Evolutionary conservation across 805 yeast genomes (phyloP).

Genomic region (Saccharomycopsis vini): DNA sequence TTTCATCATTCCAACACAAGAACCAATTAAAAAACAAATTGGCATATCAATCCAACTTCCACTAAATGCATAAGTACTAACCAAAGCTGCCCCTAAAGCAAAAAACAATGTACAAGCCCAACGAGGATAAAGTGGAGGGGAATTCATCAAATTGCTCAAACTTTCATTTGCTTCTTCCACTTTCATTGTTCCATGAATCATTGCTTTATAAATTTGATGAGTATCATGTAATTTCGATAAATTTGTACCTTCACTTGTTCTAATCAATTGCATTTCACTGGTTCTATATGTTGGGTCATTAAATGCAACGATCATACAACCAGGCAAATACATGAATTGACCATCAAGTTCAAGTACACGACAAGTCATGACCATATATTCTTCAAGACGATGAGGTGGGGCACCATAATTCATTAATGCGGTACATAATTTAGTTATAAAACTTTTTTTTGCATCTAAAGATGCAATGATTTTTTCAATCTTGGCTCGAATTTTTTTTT

Average conservation of each 20-base stretch:
- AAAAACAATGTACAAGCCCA: constrained; percentile 74
- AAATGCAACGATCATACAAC: constrained; percentile 89
- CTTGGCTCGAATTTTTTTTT: constrained; percentile 42
- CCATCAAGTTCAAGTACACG: constrained; percentile 90
- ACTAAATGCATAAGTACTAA: constrained; percentile 81
- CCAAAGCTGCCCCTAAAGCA: constrained; percentile 72
- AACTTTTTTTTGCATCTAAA: constrained; percentile 76
- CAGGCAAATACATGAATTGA: constrained; percentile 86
- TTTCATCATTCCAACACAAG: constrained; percentile 76
- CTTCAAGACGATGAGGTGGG: constrained; percentile 91
- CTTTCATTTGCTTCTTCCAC: constrained; percentile 77
- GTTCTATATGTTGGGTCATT: constrained; percentile 94
- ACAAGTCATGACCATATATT: constrained; percentile 86
- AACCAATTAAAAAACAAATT: constrained; percentile 69
- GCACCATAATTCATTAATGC: constrained; percentile 94
- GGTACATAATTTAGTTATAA: constrained; percentile 74
- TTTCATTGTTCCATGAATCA: constrained; percentile 80
- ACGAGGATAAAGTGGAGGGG: constrained; percentile 56
- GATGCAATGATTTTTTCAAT: constrained; percentile 92
- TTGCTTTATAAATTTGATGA: constrained; percentile 78
- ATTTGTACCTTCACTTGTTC: constrained; percentile 84
- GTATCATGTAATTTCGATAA: constrained; percentile 72
- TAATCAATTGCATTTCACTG: constrained; percentile 82
- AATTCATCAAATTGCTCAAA: constrained; percentile 57
- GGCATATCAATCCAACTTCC: constrained; percentile 84